Evolutionary conservation across 768 basidiomycete genomes (phyloP).

Genomic region (Pulveroboletus ravenelii): DNA sequence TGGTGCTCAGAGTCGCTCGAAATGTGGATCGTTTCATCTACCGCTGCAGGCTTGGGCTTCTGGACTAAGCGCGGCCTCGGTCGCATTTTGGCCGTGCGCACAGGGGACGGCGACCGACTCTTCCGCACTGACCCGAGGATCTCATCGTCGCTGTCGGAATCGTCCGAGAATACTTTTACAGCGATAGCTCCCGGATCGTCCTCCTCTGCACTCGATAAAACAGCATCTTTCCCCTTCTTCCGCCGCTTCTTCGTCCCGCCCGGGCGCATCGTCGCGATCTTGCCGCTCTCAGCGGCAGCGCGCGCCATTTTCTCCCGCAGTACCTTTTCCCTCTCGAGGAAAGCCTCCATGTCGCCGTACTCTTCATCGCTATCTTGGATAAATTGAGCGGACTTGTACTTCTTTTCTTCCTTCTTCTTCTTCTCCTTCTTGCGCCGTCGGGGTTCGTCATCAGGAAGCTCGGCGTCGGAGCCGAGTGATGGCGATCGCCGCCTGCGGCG

Average conservation of each 20-base stretch:
- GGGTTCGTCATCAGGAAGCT: constrained; percentile 32
- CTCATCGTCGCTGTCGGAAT: constrained; percentile 25
- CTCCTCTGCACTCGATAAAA: constrained; percentile 36
- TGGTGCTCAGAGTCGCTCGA: constrained; percentile 20
- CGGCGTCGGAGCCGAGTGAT: constrained; percentile 42
- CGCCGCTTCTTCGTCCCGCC: constrained; percentile 58
- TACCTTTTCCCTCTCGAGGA: constrained; percentile 70
- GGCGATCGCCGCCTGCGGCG: constrained; percentile 50
- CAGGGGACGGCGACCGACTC: constrained; percentile 24
- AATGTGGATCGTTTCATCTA: constrained; percentile 16
- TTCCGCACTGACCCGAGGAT: constrained; percentile 17
- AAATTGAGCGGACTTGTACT: constrained; percentile 86
- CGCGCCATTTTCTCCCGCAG: constrained; percentile 51
- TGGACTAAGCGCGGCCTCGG: constrained; percentile 42
- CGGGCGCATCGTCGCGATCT: constrained; percentile 40
- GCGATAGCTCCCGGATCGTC: constrained; percentile 15
- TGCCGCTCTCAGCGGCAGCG: constrained; percentile 41
- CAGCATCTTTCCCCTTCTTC: constrained; percentile 41
- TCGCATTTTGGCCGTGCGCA: constrained; percentile 18
- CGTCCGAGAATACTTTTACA: constrained; percentile 14
- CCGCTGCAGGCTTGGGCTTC: constrained; percentile 19
- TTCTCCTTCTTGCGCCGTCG: constrained; percentile 39
- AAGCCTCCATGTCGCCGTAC: constrained; percentile 73
- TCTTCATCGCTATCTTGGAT: constrained; percentile 90
- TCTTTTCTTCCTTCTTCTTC: constrained; percentile 63